A percentile compares a stretch with the other conserved stretches of the same genome.
These are phyloP conservation scores for Aspergillus baeticus DNA, from an alignment of 495 filamentous ascomycete genomes.

Conservation along the genomic window DNA sequence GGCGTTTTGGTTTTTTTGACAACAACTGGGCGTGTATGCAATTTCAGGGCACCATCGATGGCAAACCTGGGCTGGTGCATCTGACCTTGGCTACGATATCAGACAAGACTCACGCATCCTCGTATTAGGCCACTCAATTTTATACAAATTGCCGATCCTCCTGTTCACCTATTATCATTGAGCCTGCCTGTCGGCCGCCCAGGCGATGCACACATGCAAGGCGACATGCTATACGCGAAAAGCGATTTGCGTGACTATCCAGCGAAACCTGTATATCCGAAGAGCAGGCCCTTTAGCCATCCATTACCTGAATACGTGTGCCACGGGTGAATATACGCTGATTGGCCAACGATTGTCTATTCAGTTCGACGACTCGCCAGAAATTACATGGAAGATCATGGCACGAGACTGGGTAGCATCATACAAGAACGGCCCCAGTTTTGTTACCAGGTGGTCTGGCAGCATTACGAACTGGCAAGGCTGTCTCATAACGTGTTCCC, in stretches of 20 bases:
- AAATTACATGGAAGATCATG: not conserved
- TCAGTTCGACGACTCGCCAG: not conserved
- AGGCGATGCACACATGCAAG: not conserved
- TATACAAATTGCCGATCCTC: not conserved
- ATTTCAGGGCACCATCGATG: constrained; percentile 43
- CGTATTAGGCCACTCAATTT: not conserved
- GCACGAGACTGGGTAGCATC: not conserved
- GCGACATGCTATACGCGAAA: not conserved
- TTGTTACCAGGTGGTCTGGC: not conserved
- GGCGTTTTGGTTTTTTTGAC: not conserved
- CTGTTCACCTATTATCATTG: too few relatives aligned
- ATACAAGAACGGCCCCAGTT: not conserved
- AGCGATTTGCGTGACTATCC: not conserved
- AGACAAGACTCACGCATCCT: not conserved
- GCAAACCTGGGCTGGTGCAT: constrained; percentile 34
- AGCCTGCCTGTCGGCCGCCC: not conserved
- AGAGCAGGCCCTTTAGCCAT: not conserved
- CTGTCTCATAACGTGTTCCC: constrained; percentile 6
- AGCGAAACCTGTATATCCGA: not conserved
- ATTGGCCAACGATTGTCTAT: not conserved
- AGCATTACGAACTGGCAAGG: not conserved
- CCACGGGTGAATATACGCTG: not conserved
- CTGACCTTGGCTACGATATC: too few relatives aligned
- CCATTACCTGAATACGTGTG: not conserved
- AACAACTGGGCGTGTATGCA: constrained; percentile 50